Conservation (phyloP, 2,329 filamentous ascomycete genomes). For the Arthrobotrys musiformis region DNA sequence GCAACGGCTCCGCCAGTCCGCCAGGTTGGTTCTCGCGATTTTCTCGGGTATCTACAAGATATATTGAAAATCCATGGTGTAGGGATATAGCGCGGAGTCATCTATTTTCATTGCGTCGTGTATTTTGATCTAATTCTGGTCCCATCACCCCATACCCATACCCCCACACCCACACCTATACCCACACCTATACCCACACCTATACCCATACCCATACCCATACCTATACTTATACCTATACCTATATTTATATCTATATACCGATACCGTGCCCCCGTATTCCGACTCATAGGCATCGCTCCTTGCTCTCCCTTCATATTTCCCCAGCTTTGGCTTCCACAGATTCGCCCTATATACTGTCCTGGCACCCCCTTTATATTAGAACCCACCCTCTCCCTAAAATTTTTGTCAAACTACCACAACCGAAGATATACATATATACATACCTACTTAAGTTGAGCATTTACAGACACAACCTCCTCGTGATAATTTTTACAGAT, state of each 20-base stretch:
- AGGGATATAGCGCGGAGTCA: conserved; percentile 27
- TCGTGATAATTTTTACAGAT: too few species aligned
- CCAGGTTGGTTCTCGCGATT: conserved; percentile 17
- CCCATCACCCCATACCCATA: background rate
- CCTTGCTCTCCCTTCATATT: background rate
- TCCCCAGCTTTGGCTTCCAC: too few species aligned
- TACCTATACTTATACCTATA: too few species aligned
- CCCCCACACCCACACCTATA: background rate
- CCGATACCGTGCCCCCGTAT: too few species aligned
- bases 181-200: too few species aligned
- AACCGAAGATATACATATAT: background rate
- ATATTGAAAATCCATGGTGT: background rate
- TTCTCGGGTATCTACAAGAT: background rate
- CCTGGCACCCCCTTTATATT: background rate
- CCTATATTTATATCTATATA: too few species aligned
- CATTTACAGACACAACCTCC: too few species aligned
- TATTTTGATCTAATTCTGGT: conserved; percentile 1
- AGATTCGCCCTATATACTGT: too few species aligned
- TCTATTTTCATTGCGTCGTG: background rate
- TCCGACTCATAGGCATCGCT: background rate
- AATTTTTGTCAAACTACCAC: background rate
- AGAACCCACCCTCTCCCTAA: background rate
- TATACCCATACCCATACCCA: too few species aligned
- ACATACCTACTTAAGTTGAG: background rate
- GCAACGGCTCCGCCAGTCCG: background rate